These are phyloP conservation scores for Spiromastix sp. DNA, from an alignment of 2,329 filamentous ascomycete species.

Conservation along the genomic window DNA sequence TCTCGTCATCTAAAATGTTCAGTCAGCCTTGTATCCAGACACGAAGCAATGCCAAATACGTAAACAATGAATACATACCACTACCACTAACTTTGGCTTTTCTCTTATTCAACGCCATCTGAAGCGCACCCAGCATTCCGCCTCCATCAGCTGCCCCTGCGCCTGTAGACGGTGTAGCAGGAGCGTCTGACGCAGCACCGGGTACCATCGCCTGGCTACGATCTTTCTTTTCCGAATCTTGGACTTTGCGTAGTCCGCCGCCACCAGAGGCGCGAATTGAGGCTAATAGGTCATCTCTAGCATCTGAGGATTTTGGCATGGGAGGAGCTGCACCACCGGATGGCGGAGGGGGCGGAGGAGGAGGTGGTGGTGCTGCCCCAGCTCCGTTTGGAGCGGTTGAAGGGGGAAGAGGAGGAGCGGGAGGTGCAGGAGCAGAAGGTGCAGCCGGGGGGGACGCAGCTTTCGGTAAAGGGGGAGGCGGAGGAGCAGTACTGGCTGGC, in stretches of 20 bases:
- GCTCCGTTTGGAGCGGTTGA: slow-evolving; percentile 22
- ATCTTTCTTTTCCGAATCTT: slow-evolving; percentile 36
- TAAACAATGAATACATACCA: slow-evolving; percentile 51
- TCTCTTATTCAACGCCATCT: slow-evolving; percentile 65
- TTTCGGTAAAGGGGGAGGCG: slow-evolving; percentile 35
- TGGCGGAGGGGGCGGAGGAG: slow-evolving; percentile 39
- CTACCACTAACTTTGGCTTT: slow-evolving; percentile 92
- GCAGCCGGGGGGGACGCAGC: slow-evolving; percentile 29
- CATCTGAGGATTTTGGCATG: slow-evolving; percentile 28
- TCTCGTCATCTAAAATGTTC: slow-evolving; percentile 32
- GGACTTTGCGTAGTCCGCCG: slow-evolving; percentile 37
- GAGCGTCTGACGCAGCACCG: slow-evolving; percentile 47
- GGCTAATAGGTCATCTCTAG: slow-evolving; percentile 35
- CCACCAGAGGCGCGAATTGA: slow-evolving; percentile 46
- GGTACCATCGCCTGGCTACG: slow-evolving; percentile 35
- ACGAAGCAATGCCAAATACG: neutral
- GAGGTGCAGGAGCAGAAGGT: slow-evolving; percentile 31
- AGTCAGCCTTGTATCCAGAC: slow-evolving; percentile 14
- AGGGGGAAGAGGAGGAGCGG: slow-evolving; percentile 28
- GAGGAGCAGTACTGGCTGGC: slow-evolving; percentile 17
- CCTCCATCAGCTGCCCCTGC: slow-evolving; percentile 41
- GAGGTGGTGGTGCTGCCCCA: slow-evolving; percentile 28
- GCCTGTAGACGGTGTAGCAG: slow-evolving; percentile 44
- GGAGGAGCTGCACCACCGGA: slow-evolving; percentile 30
- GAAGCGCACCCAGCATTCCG: slow-evolving; percentile 72